These are phyloP conservation scores for Suillus alpinus DNA, from an alignment of 768 basidiomycete genomes.

Conservation along the genomic window DNA sequence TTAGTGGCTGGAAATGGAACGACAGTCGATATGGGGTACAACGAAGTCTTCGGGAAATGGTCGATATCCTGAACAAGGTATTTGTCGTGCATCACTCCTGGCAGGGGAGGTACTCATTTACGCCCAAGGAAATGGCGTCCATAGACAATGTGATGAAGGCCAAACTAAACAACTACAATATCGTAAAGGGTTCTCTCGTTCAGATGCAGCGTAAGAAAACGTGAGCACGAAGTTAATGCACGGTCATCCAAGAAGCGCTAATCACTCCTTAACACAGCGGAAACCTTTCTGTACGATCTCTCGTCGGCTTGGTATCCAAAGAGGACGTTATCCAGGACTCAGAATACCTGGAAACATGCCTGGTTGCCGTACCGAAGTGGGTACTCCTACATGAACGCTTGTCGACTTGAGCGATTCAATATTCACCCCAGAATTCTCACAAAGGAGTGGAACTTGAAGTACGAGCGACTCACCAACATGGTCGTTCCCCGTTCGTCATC, in stretches of 20 bases:
- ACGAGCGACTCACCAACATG: slow-evolving; percentile 85
- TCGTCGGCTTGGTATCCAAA: slow-evolving; percentile 80
- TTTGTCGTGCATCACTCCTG: slow-evolving; percentile 13
- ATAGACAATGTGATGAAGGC: slow-evolving; percentile 94
- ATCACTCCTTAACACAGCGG: slow-evolving; percentile 50
- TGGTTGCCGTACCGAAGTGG: slow-evolving; percentile 95
- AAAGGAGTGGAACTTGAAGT: slow-evolving; percentile 88
- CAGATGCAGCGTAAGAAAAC: slow-evolving; percentile 94
- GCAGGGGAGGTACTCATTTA: slow-evolving; percentile 9
- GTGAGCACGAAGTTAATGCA: slow-evolving; percentile 40
- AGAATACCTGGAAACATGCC: slow-evolving; percentile 88
- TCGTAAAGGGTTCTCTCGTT: slow-evolving; percentile 88
- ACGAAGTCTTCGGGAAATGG: slow-evolving; percentile 76
- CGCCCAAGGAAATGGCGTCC: slow-evolving; percentile 81
- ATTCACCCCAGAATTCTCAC: slow-evolving; percentile 53
- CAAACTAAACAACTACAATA: slow-evolving; percentile 88
- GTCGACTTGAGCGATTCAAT: slow-evolving; percentile 7
- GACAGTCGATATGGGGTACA: slow-evolving; percentile 86
- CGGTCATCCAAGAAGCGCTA: not conserved
- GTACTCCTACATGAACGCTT: slow-evolving; percentile 19
- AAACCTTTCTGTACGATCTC: slow-evolving; percentile 87
- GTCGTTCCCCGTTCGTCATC: slow-evolving; percentile 89
- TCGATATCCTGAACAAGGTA: slow-evolving; percentile 85
- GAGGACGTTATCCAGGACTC: slow-evolving; percentile 85
- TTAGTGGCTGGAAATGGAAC: slow-evolving; percentile 92